A percentile compares a stretch with the other conserved stretches of the same genome.
These are phyloP conservation scores for Haberlea rhodopensis DNA, from an alignment of 257 asterid species.

Conservation along the genomic window DNA sequence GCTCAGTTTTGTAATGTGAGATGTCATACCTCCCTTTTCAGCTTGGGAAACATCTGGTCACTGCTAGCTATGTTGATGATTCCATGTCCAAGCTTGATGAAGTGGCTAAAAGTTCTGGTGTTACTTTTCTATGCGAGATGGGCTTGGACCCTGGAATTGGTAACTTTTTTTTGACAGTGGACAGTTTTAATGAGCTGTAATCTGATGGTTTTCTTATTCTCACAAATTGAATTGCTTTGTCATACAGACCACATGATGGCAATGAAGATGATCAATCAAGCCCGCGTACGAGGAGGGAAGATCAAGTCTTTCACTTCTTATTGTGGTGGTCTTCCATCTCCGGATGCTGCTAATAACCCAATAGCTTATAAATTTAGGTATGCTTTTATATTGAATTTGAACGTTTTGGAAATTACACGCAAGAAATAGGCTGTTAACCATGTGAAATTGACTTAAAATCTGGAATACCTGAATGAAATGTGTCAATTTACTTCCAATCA, in stretches of 20 bases:
- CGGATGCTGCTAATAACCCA: constrained; percentile 91
- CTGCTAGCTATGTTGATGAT: constrained; percentile 94
- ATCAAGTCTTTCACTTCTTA: constrained; percentile 86
- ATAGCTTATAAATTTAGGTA: constrained; percentile 95
- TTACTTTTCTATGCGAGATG: constrained; percentile 93
- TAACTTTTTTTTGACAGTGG: constrained; percentile 26
- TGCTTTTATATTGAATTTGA: constrained; percentile 4
- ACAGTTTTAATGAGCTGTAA: neutral
- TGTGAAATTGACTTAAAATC: neutral
- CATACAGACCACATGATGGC: constrained; percentile 95
- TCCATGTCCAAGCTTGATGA: constrained; percentile 77
- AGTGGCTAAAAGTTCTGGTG: constrained; percentile 62
- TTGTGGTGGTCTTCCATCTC: constrained; percentile 97
- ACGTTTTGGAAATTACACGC: neutral
- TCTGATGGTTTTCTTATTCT: neutral
- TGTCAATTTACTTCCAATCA: neutral
- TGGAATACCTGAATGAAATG: neutral
- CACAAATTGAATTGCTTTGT: constrained; percentile 3
- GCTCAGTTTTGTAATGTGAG: constrained; percentile 7
- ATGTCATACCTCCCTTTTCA: constrained; percentile 38
- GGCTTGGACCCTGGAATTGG: constrained; percentile 99
- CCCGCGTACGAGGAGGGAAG: constrained; percentile 75
- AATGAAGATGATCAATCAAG: constrained; percentile 89
- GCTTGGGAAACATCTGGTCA: constrained; percentile 80
- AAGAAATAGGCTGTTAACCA: constrained; percentile 3